phyloP scores from a whole-genome alignment of 139 green algal species.

The Micractinium sp. region DNA sequence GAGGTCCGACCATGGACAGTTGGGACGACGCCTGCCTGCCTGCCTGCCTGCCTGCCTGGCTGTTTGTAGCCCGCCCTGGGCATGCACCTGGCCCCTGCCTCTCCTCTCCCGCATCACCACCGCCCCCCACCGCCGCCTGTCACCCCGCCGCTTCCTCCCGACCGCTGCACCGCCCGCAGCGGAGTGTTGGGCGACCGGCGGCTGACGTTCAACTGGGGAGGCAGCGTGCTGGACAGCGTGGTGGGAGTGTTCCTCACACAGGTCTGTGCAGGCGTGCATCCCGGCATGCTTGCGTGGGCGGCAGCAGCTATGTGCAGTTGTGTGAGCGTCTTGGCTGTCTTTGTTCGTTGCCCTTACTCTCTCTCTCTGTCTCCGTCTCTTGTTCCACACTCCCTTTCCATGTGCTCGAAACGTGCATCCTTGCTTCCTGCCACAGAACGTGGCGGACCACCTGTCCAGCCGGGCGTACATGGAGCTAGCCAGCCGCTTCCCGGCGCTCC shows the following conservation, averaged over 20 bases:
- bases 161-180: slow-evolving; percentile 26
- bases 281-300: no score
- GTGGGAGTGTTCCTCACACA: slow-evolving; percentile 83
- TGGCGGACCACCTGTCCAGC: slow-evolving; percentile 80
- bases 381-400: neutral
- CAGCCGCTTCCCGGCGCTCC: slow-evolving; percentile 50
- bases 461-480: slow-evolving; percentile 82
- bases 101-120: no score
- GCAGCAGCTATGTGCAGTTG: no score
- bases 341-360: no score
- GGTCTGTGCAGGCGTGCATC: neutral
- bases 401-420: neutral
- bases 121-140: no score
- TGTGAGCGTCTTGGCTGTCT: no score
- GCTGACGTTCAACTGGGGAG: slow-evolving; percentile 64
- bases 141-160: neutral
- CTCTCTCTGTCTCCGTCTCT: no score
- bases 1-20: no score
- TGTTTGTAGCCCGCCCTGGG: neutral
- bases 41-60: neutral
- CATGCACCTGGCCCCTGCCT: neutral
- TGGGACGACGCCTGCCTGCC: no score
- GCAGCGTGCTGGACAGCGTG: slow-evolving; percentile 81
- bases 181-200: slow-evolving; percentile 53
- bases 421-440: slow-evolving; percentile 75